Conservation (phyloP, 352 stramenopile genomes). For the Phytophthora hibernalis region DNA sequence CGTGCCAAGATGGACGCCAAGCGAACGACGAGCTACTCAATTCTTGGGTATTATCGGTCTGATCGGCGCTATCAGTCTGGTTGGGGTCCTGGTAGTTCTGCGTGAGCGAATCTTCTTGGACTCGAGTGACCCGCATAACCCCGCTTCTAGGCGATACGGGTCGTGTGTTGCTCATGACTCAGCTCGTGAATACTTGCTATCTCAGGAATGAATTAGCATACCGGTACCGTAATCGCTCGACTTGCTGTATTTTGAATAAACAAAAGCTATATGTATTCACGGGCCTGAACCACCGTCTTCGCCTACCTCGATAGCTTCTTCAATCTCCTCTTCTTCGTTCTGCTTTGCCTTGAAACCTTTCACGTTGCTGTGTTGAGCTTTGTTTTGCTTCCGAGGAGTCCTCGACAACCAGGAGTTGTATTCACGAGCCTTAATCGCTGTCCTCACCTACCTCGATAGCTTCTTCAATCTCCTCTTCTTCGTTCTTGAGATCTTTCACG, state of each 20-base stretch:
- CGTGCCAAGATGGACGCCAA: constrained; percentile 22
- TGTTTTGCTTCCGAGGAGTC: too few species aligned
- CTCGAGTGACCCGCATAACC: constrained; percentile 7
- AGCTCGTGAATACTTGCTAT: constrained; percentile 64
- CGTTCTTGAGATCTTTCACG: constrained; percentile 18
- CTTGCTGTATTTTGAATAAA: constrained; percentile 4
- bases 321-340: constrained; percentile 54
- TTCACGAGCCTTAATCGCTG: constrained; percentile 10
- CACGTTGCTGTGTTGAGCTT: too few species aligned
- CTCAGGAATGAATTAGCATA: constrained; percentile 9
- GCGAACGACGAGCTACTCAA: constrained; percentile 33
- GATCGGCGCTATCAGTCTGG: constrained; percentile 42
- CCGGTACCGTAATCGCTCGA: too few species aligned
- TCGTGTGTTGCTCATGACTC: constrained; percentile 49
- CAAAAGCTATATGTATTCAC: neutral
- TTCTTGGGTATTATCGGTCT: constrained; percentile 42
- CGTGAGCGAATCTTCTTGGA: constrained; percentile 48
- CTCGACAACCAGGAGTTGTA: too few species aligned
- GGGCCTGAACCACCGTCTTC: constrained; percentile 21
- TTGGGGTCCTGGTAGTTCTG: constrained; percentile 47
- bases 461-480: constrained; percentile 55
- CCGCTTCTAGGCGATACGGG: constrained; percentile 37
- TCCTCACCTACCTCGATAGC: constrained; percentile 37
- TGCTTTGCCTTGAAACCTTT: too few species aligned
- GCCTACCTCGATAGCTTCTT: constrained; percentile 48